A percentile compares a stretch with the other conserved stretches of the same genome.
Conservation (phyloP, 1,284 basidiomycete genomes). For the Ceratobasidium sp. region DNA sequence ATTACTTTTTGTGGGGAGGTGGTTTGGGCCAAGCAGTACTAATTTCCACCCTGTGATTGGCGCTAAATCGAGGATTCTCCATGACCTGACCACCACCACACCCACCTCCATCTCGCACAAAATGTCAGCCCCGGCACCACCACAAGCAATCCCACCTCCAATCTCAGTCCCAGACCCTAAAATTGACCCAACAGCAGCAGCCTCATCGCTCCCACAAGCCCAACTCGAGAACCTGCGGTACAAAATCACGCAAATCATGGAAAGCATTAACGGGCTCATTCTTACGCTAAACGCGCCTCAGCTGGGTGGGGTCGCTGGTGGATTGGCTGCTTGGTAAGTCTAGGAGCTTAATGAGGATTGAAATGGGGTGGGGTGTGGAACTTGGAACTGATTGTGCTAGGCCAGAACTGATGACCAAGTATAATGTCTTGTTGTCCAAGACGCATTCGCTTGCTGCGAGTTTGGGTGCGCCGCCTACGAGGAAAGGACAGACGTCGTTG, state of each 20-base stretch:
- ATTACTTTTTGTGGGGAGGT: conserved; percentile 55
- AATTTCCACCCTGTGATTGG: neutral
- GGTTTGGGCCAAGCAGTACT: too few species aligned
- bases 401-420: conserved; percentile 44
- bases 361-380: too few species aligned
- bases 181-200: neutral
- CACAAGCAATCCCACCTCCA: neutral
- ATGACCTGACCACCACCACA: conserved; percentile 4
- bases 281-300: conserved; percentile 30
- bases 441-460: conserved; percentile 35
- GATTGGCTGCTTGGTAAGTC: conserved; percentile 23
- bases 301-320: neutral
- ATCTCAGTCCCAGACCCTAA: conserved; percentile 24
- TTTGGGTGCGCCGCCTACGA: conserved; percentile 26
- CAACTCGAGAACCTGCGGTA: conserved; percentile 45
- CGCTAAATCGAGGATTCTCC: neutral
- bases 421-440: conserved; percentile 36
- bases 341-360: neutral
- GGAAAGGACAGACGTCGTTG: conserved; percentile 25
- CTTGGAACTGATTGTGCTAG: conserved; percentile 22
- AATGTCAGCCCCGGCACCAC: conserved; percentile 23
- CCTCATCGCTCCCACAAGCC: conserved; percentile 20
- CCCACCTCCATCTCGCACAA: neutral
- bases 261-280: conserved; percentile 23
- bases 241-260: conserved; percentile 40